phyloP scores from a whole-genome alignment of 148 eudicot species.

The Chenopodium berlandieri region DNA sequence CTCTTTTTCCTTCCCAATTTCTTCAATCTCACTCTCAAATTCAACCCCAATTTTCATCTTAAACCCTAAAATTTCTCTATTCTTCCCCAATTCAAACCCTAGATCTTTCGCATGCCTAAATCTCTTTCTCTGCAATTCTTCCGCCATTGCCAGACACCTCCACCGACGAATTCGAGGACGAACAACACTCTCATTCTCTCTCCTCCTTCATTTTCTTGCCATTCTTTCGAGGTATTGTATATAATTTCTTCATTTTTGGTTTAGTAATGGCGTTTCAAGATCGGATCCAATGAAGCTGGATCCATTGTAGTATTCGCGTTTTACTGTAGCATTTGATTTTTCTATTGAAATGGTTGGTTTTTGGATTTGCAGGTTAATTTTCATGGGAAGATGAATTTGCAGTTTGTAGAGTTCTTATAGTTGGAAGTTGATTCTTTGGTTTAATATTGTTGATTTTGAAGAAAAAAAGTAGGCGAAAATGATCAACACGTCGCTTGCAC shows the following conservation, averaged over 20 bases:
- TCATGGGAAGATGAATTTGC: slow-evolving; percentile 3
- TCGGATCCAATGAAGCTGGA: slow-evolving; percentile 11
- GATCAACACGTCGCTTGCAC: slow-evolving; percentile 63
- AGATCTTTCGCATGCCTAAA: slow-evolving; percentile 16
- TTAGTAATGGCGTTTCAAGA: background rate
- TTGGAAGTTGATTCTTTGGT: background rate
- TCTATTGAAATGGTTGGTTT: background rate
- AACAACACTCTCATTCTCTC: no score
- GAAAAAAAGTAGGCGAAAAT: slow-evolving; percentile 31
- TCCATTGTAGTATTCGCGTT: background rate
- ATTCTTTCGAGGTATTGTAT: background rate
- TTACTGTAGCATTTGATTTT: background rate
- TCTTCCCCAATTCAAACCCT: slow-evolving; percentile 8
- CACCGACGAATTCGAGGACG: no score
- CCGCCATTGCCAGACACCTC: background rate
- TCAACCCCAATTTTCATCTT: background rate
- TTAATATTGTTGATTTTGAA: background rate
- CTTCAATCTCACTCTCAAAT: background rate
- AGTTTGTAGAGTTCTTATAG: background rate
- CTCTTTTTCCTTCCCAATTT: background rate
- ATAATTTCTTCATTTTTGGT: background rate
- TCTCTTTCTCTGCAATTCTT: background rate
- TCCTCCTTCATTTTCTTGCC: no score
- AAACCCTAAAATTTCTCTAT: no score
- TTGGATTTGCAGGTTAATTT: background rate